These are phyloP conservation scores for Epipyxis sp. DNA, from an alignment of 108 stramenopile species.

Conservation along the genomic window DNA sequence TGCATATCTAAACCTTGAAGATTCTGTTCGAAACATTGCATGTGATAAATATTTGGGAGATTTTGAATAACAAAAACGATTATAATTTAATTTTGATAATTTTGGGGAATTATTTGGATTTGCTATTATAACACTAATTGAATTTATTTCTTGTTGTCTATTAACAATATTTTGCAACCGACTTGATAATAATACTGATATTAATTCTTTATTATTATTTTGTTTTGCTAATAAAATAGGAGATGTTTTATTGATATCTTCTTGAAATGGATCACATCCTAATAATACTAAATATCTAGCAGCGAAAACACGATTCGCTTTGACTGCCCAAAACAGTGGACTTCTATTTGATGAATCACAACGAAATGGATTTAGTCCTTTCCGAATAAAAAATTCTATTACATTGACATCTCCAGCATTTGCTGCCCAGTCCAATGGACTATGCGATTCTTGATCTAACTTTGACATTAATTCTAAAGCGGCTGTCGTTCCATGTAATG, in stretches of 20 bases:
- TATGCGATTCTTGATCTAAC: not conserved
- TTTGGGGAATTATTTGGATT: no score
- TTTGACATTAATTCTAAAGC: not conserved
- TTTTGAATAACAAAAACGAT: no score
- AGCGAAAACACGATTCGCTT: not conserved
- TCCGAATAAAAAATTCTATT: conserved; percentile 23
- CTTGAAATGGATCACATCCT: conserved; percentile 15
- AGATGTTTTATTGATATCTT: not conserved
- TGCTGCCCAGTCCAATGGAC: conserved; percentile 25
- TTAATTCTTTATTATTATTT: no score
- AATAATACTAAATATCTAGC: not conserved
- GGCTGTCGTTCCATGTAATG: conserved; percentile 2
- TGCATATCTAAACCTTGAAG: not conserved
- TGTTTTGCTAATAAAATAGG: not conserved
- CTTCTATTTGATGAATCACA: not conserved
- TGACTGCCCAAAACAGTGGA: not conserved
- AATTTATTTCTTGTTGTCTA: no score
- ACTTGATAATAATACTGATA: no score
- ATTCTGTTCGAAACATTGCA: not conserved
- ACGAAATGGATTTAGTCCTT: conserved; percentile 23
- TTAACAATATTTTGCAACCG: no score
- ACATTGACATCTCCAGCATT: conserved; percentile 16
- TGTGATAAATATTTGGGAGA: no score
- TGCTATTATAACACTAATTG: no score
- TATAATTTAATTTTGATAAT: no score